Percentiles rank a stretch among this genome's conserved stretches.
Evolutionary conservation across 108 stramenopile genomes (phyloP).

Genomic region (Discostella stelligeroides): DNA sequence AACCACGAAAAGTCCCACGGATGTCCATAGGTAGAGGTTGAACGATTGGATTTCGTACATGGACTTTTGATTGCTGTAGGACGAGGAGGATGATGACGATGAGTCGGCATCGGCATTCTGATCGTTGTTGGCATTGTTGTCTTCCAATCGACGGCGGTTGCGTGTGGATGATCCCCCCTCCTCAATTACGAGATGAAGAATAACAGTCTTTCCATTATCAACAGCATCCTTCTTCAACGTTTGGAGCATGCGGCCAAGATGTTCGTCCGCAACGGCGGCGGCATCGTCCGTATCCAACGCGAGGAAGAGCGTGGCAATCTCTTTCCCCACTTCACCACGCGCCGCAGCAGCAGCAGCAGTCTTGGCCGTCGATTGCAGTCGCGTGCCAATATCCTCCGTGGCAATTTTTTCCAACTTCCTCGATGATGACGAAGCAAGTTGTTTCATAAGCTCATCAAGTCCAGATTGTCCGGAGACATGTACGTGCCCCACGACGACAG

Average conservation of each 20-base stretch:
- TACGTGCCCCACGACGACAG: slow-evolving; percentile 73
- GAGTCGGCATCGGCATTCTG: slow-evolving; percentile 55
- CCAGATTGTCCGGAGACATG: slow-evolving; percentile 52
- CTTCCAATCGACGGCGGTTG: slow-evolving; percentile 63
- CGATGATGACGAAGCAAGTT: slow-evolving; percentile 4
- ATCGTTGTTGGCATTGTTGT: slow-evolving; percentile 36
- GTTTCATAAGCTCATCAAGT: neutral
- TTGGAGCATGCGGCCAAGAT: slow-evolving; percentile 54
- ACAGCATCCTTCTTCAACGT: slow-evolving; percentile 46
- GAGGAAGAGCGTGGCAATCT: slow-evolving; percentile 60
- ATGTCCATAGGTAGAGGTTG: slow-evolving; percentile 87
- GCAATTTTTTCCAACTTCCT: slow-evolving; percentile 13
- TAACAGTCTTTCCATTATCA: slow-evolving; percentile 53
- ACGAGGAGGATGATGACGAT: slow-evolving; percentile 53
- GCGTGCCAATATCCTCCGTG: slow-evolving; percentile 21
- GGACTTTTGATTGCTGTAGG: slow-evolving; percentile 80
- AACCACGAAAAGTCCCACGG: slow-evolving; percentile 65
- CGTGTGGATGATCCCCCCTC: slow-evolving; percentile 47
- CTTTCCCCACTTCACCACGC: slow-evolving; percentile 16
- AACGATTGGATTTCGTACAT: slow-evolving; percentile 92
- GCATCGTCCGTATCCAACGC: slow-evolving; percentile 51
- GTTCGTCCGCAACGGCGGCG: slow-evolving; percentile 55
- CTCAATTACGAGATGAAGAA: slow-evolving; percentile 84
- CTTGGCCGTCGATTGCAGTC: slow-evolving; percentile 23
- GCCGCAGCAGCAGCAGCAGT: slow-evolving; percentile 33